phyloP scores from a whole-genome alignment of 495 filamentous ascomycete species.

The Penicillium odoratum region DNA sequence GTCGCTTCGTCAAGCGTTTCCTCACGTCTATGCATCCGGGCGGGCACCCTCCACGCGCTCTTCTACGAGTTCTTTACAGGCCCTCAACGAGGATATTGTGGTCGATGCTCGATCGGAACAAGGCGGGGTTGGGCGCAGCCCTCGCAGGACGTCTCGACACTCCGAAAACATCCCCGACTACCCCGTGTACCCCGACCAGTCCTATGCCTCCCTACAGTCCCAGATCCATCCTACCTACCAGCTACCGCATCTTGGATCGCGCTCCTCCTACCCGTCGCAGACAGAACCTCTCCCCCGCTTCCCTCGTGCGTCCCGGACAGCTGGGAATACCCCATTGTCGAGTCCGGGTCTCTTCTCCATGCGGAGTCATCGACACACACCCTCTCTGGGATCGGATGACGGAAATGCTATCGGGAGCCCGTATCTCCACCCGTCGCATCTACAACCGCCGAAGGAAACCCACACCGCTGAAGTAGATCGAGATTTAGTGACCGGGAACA shows the following conservation, averaged over 20 bases:
- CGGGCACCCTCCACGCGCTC: constrained; percentile 44
- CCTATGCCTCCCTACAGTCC: constrained; percentile 50
- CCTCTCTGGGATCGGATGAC: constrained; percentile 48
- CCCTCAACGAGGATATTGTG: constrained; percentile 46
- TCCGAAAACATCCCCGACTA: constrained; percentile 38
- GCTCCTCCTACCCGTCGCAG: constrained; percentile 43
- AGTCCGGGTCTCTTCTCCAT: constrained; percentile 66
- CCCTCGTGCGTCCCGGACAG: constrained; percentile 44
- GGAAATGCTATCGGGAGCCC: constrained; percentile 51
- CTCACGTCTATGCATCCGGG: constrained; percentile 40
- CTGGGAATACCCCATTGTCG: constrained; percentile 65
- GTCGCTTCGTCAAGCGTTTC: constrained; percentile 40
- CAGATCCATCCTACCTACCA: constrained; percentile 50
- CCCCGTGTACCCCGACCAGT: constrained; percentile 55
- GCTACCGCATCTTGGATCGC: constrained; percentile 37
- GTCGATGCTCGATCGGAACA: constrained; percentile 43
- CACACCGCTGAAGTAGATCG: constrained; percentile 87
- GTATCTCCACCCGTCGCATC: constrained; percentile 63
- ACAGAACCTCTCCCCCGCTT: constrained; percentile 34
- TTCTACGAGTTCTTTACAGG: constrained; percentile 48
- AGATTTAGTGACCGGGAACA: constrained; percentile 83
- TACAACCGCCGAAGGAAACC: constrained; percentile 69
- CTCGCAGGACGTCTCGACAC: constrained; percentile 34
- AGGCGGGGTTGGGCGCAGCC: constrained; percentile 25
- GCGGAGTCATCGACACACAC: constrained; percentile 46